Conservation (phyloP, 352 stramenopile genomes). For the Thalassiosira hispida region DNA sequence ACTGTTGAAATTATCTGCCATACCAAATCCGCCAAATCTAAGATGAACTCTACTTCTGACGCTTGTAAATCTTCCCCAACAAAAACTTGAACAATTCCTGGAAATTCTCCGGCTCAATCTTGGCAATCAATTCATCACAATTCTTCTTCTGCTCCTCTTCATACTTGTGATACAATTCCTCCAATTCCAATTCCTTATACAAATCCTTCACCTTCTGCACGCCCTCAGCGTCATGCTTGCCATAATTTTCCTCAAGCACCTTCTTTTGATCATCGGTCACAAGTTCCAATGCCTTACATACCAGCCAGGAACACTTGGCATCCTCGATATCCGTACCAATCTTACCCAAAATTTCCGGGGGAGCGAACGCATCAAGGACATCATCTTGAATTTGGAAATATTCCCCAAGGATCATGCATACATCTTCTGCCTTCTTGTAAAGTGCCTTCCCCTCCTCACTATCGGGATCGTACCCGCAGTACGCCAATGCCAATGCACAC, state of each 20-base stretch:
- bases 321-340: conserved; percentile 98
- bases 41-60: conserved; percentile 93
- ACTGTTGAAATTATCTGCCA: too few species aligned
- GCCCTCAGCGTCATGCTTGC: conserved; percentile 90
- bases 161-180: conserved; percentile 90
- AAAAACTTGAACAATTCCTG: conserved; percentile 92
- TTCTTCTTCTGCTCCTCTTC: conserved; percentile 89
- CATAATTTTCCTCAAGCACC: conserved; percentile 88
- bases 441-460: conserved; percentile 19
- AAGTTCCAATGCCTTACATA: conserved; percentile 90
- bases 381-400: conserved; percentile 99
- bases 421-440: conserved; percentile 90
- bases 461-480: conserved; percentile 47
- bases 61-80: conserved; percentile 96
- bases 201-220: conserved; percentile 94
- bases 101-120: conserved; percentile 83
- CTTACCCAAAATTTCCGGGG: conserved; percentile 80
- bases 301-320: conserved; percentile 99
- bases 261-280: conserved; percentile 71
- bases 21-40: too few species aligned
- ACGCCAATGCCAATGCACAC: conserved; percentile 90
- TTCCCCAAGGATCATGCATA: conserved; percentile 96
- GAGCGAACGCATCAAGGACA: conserved; percentile 97
- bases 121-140: conserved; percentile 86
- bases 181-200: conserved; percentile 92